Percentiles rank a stretch among this genome's conserved stretches.
phyloP scores from a whole-genome alignment of 1,139 yeast genomes.

The Kluyveromyces sp. region DNA sequence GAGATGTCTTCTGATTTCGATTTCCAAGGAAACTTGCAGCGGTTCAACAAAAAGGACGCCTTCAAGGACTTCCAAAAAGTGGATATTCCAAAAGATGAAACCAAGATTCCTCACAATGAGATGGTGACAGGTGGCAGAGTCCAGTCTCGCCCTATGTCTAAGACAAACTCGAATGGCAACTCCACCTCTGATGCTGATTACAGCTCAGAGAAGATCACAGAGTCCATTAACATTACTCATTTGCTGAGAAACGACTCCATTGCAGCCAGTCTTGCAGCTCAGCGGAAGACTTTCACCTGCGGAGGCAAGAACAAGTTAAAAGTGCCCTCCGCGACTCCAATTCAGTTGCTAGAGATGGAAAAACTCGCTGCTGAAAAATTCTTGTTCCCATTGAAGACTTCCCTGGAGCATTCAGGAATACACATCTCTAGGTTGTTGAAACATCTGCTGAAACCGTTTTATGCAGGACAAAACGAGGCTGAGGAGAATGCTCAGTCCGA shows the following conservation, averaged over 20 bases:
- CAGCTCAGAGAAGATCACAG: conserved; percentile 27
- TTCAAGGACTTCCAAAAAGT: conserved; percentile 36
- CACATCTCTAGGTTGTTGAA: conserved; percentile 47
- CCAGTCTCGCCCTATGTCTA: conserved; percentile 3
- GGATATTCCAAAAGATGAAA: conserved; percentile 1
- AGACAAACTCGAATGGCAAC: conserved; percentile 8
- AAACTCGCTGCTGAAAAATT: conserved; percentile 48
- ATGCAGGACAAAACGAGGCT: conserved; percentile 33
- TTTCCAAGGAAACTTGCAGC: conserved; percentile 72
- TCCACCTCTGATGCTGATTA: background rate
- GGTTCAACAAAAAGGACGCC: conserved; percentile 76
- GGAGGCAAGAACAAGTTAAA: conserved; percentile 22
- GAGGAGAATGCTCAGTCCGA: background rate
- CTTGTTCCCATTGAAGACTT: conserved; percentile 42
- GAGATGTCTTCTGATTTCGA: conserved; percentile 68
- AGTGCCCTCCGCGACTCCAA: conserved; percentile 67
- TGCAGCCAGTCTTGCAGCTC: conserved; percentile 7
- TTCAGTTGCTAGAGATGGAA: conserved; percentile 77
- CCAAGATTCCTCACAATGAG: conserved; percentile 6
- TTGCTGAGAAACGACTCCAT: conserved; percentile 13
- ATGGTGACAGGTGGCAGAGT: conserved; percentile 3
- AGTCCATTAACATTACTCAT: conserved; percentile 32
- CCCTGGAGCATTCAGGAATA: conserved; percentile 68
- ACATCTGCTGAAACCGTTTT: conserved; percentile 46
- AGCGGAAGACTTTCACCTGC: conserved; percentile 13